phyloP scores from a whole-genome alignment of 2,329 filamentous ascomycete genomes.

The Pseudocercospora fijiensis region DNA sequence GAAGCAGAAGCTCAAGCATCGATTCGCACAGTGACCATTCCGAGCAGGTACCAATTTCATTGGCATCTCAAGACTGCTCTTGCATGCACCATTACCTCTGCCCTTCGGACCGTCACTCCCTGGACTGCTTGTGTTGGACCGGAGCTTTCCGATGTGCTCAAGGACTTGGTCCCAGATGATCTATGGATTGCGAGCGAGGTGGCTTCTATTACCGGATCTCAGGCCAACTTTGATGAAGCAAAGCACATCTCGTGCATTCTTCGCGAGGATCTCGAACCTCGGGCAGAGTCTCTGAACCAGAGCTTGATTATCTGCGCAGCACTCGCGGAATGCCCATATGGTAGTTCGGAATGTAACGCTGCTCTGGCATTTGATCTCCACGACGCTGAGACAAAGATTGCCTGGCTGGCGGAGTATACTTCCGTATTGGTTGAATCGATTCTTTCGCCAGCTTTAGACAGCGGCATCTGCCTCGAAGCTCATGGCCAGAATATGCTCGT shows the following conservation, averaged over 20 bases:
- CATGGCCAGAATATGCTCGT: slow-evolving; percentile 13
- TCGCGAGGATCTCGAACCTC: slow-evolving; percentile 10
- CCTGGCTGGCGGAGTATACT: slow-evolving; percentile 8
- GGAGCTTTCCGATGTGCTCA: slow-evolving; percentile 10
- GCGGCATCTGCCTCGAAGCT: slow-evolving; percentile 14
- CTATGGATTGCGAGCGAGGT: slow-evolving; percentile 13
- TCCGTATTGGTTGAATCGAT: slow-evolving; percentile 6
- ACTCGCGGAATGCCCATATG: neutral
- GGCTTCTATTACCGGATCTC: slow-evolving; percentile 10
- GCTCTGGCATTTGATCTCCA: neutral
- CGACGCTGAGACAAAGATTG: neutral
- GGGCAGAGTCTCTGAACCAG: slow-evolving; percentile 8
- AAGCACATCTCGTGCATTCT: slow-evolving; percentile 11
- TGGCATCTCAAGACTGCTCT: neutral
- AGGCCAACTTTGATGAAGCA: neutral
- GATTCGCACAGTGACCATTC: slow-evolving; percentile 8
- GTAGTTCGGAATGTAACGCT: neutral
- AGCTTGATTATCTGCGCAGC: neutral
- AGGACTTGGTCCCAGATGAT: slow-evolving; percentile 10
- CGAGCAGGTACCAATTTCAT: neutral
- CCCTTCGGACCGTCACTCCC: neutral
- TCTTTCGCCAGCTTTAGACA: slow-evolving; percentile 4
- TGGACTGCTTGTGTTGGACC: slow-evolving; percentile 7
- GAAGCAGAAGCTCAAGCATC: slow-evolving; percentile 11
- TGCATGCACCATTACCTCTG: neutral